Percentiles rank a stretch among this genome's conserved stretches.
Conservation (phyloP, 352 stramenopile genomes). For the Pythium sukuiense region DNA sequence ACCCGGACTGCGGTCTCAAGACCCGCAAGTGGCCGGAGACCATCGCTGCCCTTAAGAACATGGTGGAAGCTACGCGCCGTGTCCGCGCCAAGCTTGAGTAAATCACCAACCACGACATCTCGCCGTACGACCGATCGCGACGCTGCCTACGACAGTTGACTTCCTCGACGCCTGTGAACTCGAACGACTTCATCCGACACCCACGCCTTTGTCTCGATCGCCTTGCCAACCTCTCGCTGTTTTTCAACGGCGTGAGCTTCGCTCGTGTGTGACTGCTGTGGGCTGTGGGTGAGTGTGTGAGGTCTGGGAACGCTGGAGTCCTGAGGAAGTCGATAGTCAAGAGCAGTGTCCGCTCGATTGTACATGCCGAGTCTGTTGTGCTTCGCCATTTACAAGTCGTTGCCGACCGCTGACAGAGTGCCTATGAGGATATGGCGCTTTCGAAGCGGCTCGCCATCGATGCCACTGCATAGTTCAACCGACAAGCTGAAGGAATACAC, state of each 20-base stretch:
- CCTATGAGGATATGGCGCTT: neutral
- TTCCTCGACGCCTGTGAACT: neutral
- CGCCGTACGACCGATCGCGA: neutral
- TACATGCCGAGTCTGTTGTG: neutral
- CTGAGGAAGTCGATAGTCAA: neutral
- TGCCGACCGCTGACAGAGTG: neutral
- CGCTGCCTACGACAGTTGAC: neutral
- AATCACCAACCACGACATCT: conserved; percentile 18
- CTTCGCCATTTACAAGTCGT: conserved; percentile 1
- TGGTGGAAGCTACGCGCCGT: conserved; percentile 81
- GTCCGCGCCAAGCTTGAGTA: conserved; percentile 59
- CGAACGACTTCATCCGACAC: neutral
- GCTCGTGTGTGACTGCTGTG: neutral
- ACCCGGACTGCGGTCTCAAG: conserved; percentile 94
- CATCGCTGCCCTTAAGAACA: conserved; percentile 87
- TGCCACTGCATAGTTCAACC: neutral
- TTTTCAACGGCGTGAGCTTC: neutral
- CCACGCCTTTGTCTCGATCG: neutral
- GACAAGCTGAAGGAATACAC: neutral
- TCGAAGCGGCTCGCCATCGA: neutral
- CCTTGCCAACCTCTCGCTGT: conserved; percentile 1
- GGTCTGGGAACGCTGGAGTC: neutral
- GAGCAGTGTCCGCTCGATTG: neutral
- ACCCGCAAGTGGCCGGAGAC: conserved; percentile 92
- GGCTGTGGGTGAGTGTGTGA: neutral